Percentiles rank a stretch among this genome's conserved stretches.
phyloP scores from a whole-genome alignment of 805 yeast genomes.

The Candida patagonica region DNA sequence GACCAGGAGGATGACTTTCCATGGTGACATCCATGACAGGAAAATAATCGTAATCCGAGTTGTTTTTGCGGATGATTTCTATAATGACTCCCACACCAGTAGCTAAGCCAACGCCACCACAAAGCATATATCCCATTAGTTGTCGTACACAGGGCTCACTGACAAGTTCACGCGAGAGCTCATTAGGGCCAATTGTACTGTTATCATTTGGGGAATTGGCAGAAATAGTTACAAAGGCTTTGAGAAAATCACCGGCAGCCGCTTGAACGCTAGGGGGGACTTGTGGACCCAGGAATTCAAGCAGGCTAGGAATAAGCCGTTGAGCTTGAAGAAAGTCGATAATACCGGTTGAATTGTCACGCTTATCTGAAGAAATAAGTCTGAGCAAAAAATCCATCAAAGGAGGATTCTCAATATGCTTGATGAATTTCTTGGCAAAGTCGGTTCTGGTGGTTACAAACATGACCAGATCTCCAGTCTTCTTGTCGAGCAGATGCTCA shows the following conservation, averaged over 20 bases:
- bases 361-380: slow-evolving; percentile 86
- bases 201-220: slow-evolving; percentile 87
- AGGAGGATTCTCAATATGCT: slow-evolving; percentile 87
- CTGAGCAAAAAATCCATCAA: slow-evolving; percentile 86
- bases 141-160: slow-evolving; percentile 58
- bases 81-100: slow-evolving; percentile 93
- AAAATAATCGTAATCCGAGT: slow-evolving; percentile 87
- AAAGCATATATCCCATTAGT: slow-evolving; percentile 67
- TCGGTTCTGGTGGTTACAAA: slow-evolving; percentile 61
- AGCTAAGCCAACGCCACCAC: slow-evolving; percentile 72
- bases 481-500: slow-evolving; percentile 82
- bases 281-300: slow-evolving; percentile 61
- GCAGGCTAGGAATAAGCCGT: slow-evolving; percentile 58
- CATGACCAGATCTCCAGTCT: slow-evolving; percentile 65
- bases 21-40: slow-evolving; percentile 75
- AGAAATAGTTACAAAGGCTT: slow-evolving; percentile 87
- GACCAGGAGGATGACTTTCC: slow-evolving; percentile 85
- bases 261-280: slow-evolving; percentile 68
- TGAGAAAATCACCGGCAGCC: slow-evolving; percentile 91
- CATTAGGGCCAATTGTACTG: slow-evolving; percentile 93
- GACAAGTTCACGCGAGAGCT: slow-evolving; percentile 81
- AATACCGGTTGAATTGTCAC: slow-evolving; percentile 81
- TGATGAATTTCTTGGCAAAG: slow-evolving; percentile 71
- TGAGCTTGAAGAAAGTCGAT: slow-evolving; percentile 68
- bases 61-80: slow-evolving; percentile 89